Conservation (phyloP, 208 protist species). For the Porcisia deanei region DNA sequence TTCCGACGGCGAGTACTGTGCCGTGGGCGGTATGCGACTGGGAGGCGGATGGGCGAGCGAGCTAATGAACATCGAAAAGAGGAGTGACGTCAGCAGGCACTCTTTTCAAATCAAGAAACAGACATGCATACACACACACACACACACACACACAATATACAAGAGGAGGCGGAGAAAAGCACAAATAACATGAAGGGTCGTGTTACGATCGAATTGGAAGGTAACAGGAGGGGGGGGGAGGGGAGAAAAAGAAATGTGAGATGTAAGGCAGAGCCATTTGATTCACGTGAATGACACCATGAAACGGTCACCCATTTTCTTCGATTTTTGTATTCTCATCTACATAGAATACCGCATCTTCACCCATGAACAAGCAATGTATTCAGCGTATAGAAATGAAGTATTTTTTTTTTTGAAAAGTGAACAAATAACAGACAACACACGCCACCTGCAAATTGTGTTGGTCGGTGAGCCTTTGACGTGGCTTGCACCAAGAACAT, state of each 20-base stretch:
- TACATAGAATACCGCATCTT: conserved; percentile 2
- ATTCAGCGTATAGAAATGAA: neutral
- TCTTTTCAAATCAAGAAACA: no score
- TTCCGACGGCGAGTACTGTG: no score
- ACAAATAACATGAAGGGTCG: neutral
- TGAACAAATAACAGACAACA: neutral
- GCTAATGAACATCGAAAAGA: no score
- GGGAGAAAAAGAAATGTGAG: neutral
- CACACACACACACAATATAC: no score
- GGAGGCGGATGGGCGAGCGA: no score
- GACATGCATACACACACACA: no score
- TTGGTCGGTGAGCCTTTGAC: no score
- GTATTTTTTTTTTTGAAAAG: neutral
- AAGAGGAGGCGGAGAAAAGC: neutral
- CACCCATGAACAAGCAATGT: conserved; percentile 6
- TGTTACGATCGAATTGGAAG: neutral
- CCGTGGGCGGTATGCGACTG: no score
- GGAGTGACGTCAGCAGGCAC: no score
- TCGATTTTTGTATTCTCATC: neutral
- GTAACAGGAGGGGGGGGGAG: neutral
- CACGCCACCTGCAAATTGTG: no score
- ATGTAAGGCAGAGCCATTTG: neutral
- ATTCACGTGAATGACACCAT: neutral
- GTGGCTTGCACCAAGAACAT: no score
- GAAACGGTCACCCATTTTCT: neutral